These are phyloP conservation scores for Metarhizium brunneum DNA, from an alignment of 2,329 filamentous ascomycete species.

Conservation along the genomic window DNA sequence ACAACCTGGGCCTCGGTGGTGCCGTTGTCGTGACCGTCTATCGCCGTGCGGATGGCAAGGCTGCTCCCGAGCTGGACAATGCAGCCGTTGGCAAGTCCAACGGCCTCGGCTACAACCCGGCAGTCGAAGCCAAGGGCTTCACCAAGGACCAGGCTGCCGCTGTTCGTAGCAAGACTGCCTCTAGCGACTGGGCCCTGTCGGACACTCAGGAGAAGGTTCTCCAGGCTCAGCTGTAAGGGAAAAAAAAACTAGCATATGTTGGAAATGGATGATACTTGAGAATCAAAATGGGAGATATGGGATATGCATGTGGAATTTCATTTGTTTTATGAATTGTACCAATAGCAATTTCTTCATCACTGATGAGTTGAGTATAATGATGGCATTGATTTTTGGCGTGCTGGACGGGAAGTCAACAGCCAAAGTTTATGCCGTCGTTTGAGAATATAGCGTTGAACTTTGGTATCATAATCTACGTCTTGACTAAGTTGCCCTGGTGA, in stretches of 20 bases:
- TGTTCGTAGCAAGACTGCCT: slow-evolving; percentile 58
- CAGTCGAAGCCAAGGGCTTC: slow-evolving; percentile 81
- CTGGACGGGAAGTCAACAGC: neutral
- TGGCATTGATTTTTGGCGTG: neutral
- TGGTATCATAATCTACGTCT: neutral
- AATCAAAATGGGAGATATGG: too few species aligned
- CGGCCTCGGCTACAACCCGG: slow-evolving; percentile 82
- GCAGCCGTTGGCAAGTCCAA: slow-evolving; percentile 56
- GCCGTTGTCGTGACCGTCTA: slow-evolving; percentile 89
- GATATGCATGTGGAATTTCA: neutral
- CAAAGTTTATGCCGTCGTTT: neutral
- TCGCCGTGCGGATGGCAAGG: slow-evolving; percentile 67
- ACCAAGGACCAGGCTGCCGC: slow-evolving; percentile 64
- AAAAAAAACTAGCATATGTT: neutral
- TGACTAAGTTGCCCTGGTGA: too few species aligned
- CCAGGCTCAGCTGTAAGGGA: slow-evolving; percentile 2
- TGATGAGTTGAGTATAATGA: neutral
- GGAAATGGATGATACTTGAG: neutral
- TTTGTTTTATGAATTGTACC: neutral
- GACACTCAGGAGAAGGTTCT: slow-evolving; percentile 41
- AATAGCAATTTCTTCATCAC: neutral
- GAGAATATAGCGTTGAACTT: neutral
- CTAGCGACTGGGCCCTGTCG: slow-evolving; percentile 67
- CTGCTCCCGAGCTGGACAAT: slow-evolving; percentile 49
- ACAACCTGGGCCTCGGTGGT: slow-evolving; percentile 87